Conservation (phyloP, 192 early-diverging fungal species). For the Gonapodya prolifera region DNA sequence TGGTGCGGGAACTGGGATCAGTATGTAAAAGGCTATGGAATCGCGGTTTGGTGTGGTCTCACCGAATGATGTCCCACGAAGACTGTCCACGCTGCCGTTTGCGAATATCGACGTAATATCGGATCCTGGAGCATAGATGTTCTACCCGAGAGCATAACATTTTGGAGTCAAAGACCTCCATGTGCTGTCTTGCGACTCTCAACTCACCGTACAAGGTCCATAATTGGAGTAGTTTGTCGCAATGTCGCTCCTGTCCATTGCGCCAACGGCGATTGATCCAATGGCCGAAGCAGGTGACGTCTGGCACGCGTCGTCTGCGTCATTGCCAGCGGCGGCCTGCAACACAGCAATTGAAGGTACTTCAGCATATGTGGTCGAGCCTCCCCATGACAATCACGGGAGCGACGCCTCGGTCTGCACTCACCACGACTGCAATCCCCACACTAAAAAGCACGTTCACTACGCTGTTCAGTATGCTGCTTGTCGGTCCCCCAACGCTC, state of each 20-base stretch:
- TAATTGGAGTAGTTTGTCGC: conserved; percentile 40
- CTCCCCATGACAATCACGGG: conserved; percentile 32
- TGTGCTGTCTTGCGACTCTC: conserved; percentile 35
- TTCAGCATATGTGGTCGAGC: conserved; percentile 30
- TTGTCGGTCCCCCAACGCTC: neutral
- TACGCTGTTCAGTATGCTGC: neutral
- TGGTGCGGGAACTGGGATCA: neutral
- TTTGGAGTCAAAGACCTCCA: too few relatives aligned
- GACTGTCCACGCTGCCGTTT: neutral
- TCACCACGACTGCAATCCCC: conserved; percentile 21
- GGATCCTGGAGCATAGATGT: neutral
- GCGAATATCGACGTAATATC: neutral
- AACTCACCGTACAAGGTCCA: conserved; percentile 29
- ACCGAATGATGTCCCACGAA: neutral
- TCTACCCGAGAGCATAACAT: too few relatives aligned
- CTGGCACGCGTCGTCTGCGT: conserved; percentile 39
- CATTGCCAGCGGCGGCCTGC: conserved; percentile 44
- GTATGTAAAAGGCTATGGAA: neutral
- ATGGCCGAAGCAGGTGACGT: conserved; percentile 39
- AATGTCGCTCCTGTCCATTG: conserved; percentile 45
- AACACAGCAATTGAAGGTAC: conserved; percentile 35
- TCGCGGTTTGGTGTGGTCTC: too few relatives aligned
- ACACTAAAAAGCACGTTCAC: neutral
- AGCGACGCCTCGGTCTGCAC: too few relatives aligned
- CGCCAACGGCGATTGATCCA: conserved; percentile 41